phyloP scores from a whole-genome alignment of 805 yeast species.

The Candida stauntonica region DNA sequence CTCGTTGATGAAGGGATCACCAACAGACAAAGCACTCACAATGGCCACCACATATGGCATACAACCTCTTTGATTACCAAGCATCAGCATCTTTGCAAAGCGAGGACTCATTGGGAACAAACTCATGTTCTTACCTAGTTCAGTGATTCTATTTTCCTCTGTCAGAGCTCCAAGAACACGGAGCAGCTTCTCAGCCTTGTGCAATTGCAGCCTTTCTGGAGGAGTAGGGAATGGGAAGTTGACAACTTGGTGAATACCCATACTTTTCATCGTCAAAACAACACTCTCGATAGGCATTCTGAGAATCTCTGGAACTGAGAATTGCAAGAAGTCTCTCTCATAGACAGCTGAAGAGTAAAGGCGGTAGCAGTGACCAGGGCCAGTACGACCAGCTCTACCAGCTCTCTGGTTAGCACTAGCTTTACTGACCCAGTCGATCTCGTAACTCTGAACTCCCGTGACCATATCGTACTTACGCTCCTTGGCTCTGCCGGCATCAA shows the following conservation, averaged over 20 bases:
- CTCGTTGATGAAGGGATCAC: slow-evolving; percentile 81
- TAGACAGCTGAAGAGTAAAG: slow-evolving; percentile 89
- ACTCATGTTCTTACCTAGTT: slow-evolving; percentile 81
- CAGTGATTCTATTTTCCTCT: slow-evolving; percentile 54
- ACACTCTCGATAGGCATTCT: slow-evolving; percentile 96
- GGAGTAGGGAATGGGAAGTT: slow-evolving; percentile 98
- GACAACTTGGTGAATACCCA: slow-evolving; percentile 87
- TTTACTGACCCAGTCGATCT: slow-evolving; percentile 86
- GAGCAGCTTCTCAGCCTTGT: slow-evolving; percentile 63
- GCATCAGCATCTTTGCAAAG: slow-evolving; percentile 81
- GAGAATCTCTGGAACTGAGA: slow-evolving; percentile 83
- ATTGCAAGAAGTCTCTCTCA: slow-evolving; percentile 79
- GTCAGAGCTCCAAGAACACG: slow-evolving; percentile 74
- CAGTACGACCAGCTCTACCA: slow-evolving; percentile 98
- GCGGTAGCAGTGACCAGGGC: slow-evolving; percentile 96
- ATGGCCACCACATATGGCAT: slow-evolving; percentile 85
- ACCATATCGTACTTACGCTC: slow-evolving; percentile 78
- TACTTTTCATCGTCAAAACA: slow-evolving; percentile 92
- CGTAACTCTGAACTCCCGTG: slow-evolving; percentile 90
- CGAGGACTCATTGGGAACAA: slow-evolving; percentile 91
- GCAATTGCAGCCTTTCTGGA: slow-evolving; percentile 60
- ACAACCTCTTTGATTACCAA: slow-evolving; percentile 84
- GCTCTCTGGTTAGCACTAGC: slow-evolving; percentile 95
- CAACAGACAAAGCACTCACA: slow-evolving; percentile 89
- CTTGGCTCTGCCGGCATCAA: slow-evolving; percentile 92